These are phyloP conservation scores for Xylaria acuta DNA, from an alignment of 495 filamentous ascomycete species.

Conservation along the genomic window DNA sequence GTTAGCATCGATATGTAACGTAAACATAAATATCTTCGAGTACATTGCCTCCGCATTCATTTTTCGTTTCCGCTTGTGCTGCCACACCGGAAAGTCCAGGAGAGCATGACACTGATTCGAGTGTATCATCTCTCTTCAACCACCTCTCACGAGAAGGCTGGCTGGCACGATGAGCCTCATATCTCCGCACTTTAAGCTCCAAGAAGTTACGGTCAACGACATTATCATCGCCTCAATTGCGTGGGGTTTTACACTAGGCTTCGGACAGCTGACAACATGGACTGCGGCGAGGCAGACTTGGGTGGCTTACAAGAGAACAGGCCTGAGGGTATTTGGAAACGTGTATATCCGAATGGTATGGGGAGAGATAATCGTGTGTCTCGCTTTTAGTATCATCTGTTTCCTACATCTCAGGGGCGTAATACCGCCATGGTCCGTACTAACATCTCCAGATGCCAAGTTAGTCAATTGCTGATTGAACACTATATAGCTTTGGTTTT, in stretches of 20 bases:
- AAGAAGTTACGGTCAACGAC: conserved; percentile 37
- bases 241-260: conserved; percentile 50
- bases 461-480: conserved; percentile 9
- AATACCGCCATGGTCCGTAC: conserved; percentile 35
- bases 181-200: conserved; percentile 12
- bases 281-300: conserved; percentile 42
- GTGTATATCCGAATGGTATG: conserved; percentile 45
- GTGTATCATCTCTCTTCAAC: not conserved
- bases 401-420: conserved; percentile 37
- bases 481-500: conserved; percentile 32
- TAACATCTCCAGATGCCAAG: not conserved
- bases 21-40: not conserved
- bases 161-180: conserved; percentile 1
- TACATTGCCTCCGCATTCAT: not conserved
- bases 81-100: not conserved
- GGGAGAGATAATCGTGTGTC: conserved; percentile 30
- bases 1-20: not conserved
- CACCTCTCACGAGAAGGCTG: not conserved
- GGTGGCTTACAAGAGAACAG: conserved; percentile 28
- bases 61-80: not conserved
- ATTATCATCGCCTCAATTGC: conserved; percentile 45
- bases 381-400: conserved; percentile 30
- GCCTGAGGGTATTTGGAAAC: conserved; percentile 30
- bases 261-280: conserved; percentile 51
- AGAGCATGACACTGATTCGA: not conserved